Conservation (phyloP, 768 basidiomycete genomes). For the Rhodotorula diobovata region DNA sequence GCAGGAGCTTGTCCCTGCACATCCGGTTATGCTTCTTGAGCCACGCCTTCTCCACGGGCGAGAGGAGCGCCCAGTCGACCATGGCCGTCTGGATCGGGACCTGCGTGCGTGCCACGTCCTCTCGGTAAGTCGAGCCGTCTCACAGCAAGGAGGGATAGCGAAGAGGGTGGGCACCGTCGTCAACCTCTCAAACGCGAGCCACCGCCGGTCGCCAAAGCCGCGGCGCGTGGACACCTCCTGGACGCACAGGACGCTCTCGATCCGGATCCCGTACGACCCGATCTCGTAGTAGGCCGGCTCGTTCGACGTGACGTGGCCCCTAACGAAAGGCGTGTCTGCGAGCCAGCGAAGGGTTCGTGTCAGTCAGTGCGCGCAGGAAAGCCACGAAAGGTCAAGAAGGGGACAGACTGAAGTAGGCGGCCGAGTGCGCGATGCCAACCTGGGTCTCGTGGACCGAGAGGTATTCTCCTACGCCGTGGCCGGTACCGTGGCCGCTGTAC, state of each 20-base stretch:
- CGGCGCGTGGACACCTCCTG: slow-evolving; percentile 59
- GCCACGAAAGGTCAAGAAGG: not conserved
- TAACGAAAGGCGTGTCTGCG: slow-evolving; percentile 55
- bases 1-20: slow-evolving; percentile 63
- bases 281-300: slow-evolving; percentile 64
- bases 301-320: slow-evolving; percentile 89
- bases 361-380: not conserved
- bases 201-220: slow-evolving; percentile 64
- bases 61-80: slow-evolving; percentile 77
- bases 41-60: slow-evolving; percentile 82
- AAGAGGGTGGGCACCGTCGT: slow-evolving; percentile 51
- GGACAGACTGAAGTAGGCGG: slow-evolving; percentile 16
- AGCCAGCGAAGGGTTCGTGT: not conserved
- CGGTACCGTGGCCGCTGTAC: slow-evolving; percentile 70
- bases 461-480: slow-evolving; percentile 84
- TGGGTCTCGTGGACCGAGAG: slow-evolving; percentile 51
- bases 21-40: slow-evolving; percentile 76
- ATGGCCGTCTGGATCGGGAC: slow-evolving; percentile 90
- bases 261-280: slow-evolving; percentile 81
- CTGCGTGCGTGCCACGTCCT: slow-evolving; percentile 47
- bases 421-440: slow-evolving; percentile 15
- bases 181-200: slow-evolving; percentile 86
- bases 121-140: too few species aligned
- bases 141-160: not conserved
- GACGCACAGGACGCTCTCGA: slow-evolving; percentile 79